Evolutionary conservation across 352 stramenopile species (phyloP), one percentile per base, ranked within the genome.

Genomic region (Halophytophthora polymorphica): DNA sequence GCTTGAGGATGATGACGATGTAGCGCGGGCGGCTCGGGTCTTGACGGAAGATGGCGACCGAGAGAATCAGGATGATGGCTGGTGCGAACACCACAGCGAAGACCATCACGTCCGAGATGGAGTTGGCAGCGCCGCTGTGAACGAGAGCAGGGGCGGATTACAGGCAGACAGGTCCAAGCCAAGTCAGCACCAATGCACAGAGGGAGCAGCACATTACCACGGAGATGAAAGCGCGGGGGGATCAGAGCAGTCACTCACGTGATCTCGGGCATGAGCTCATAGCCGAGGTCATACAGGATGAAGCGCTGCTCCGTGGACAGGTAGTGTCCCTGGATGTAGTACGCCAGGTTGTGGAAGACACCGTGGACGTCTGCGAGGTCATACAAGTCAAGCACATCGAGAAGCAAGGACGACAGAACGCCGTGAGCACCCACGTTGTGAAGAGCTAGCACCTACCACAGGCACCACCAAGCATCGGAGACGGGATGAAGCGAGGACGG

Each of bases 341-440:
- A 94, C 35, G 84, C 84, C 38, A 88, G 33, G 68, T 94, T 94
- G 66, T 94, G 84, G 66, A 93, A 92, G 49, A 94, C 61, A 36
- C 59, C 77, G 59, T 92, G 82, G 48, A 82, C 56, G 64, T 94
- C 75, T 89, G 57, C 15, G 40, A n/a, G 12, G 11, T n/a, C 28
- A 19, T 3, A 38, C 12, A 18, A 49, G 12, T 6, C 45, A 18
- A 35, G 18, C 3, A 37, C 3, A 22, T 14, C 12, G 33, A 14
- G 21, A 15, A 29, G 15, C 23, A 3, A 17, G 42, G 19, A 19
- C 15, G 28, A 11, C 6, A 42, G 8, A n/a, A n/a, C n/a, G n/a
- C n/a, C n/a, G n/a, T n/a, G n/a, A n/a, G n/a, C n/a, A n/a, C n/a
- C n/a, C n/a, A n/a, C n/a, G n/a, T n/a, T n/a, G n/a, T n/a, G n/a